Percentiles rank a stretch among this genome's conserved stretches.
Conservation (phyloP, 2,329 filamentous ascomycete species). For the Aspergillus fructus region DNA sequence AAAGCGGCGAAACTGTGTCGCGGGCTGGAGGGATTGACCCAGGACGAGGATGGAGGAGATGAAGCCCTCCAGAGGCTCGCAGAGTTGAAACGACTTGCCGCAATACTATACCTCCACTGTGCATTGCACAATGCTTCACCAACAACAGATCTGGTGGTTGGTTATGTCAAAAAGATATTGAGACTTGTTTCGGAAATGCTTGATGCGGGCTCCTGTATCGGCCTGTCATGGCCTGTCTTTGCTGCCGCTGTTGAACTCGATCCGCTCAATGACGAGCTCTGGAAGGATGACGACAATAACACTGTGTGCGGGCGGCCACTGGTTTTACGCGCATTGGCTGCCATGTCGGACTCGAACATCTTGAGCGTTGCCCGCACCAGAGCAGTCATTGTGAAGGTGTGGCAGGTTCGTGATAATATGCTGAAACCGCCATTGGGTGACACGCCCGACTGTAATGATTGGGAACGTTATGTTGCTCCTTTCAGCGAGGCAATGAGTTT, state of each 20-base stretch:
- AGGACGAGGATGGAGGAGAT: slow-evolving; percentile 30
- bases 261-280: slow-evolving; percentile 38
- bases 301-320: slow-evolving; percentile 37
- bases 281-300: slow-evolving; percentile 20
- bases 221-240: slow-evolving; percentile 46
- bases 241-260: slow-evolving; percentile 46
- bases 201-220: slow-evolving; percentile 31
- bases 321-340: slow-evolving; percentile 41
- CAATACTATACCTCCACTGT: slow-evolving; percentile 48
- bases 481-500: slow-evolving; percentile 44
- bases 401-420: slow-evolving; percentile 45
- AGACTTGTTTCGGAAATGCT: slow-evolving; percentile 34
- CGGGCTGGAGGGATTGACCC: slow-evolving; percentile 34
- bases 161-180: slow-evolving; percentile 38
- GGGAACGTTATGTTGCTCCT: slow-evolving; percentile 44
- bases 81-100: slow-evolving; percentile 46
- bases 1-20: slow-evolving; percentile 36
- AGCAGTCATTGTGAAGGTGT: slow-evolving; percentile 49
- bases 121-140: slow-evolving; percentile 46
- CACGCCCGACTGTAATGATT: slow-evolving; percentile 36
- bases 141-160: slow-evolving; percentile 34
- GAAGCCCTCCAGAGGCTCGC: slow-evolving; percentile 39
- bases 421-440: slow-evolving; percentile 20
- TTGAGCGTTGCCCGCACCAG: slow-evolving; percentile 47
- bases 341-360: slow-evolving; percentile 43